Base-by-base conservation (phyloP, 2,329 filamentous ascomycete species). In the Teratosphaeria nubilosa region DNA sequence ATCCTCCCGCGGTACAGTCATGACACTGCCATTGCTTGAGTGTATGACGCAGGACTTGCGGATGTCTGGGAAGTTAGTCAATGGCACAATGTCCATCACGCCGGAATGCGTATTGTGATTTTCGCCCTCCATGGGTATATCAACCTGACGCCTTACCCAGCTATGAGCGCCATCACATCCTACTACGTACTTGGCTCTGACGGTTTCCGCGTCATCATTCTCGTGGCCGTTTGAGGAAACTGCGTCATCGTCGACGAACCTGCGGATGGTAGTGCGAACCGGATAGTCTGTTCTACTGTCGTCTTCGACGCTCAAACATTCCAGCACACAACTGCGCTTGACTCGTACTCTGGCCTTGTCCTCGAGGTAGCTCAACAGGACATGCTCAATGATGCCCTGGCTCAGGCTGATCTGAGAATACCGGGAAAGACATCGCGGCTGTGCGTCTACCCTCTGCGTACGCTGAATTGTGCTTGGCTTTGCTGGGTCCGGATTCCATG, bases 41-140 rank as follows among this genome's bases (percentile, higher is more conserved):
- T 88, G 86, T 61, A 90, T 88, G 0, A 85, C 88, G 65, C 85
- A 88, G 76, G 88, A 86, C 79, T 87, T 86, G 78, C 88, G 86
- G 67, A 91, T 90, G 68, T 91, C 87, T 0, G 87, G 67, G 34
- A 70, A 70, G 53, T 69, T 61, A 5, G 66, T 70, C 45, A 66
- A 60, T 5, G 64, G 61, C 6, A 68, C 56, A 31, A 67, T 61
- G 58, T 71, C 68, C 25, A 68, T 41, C 32, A 71, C 68, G 10
- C 69, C 69, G 67, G 66, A 70, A 31, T 66, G 63, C 27, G 62
- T 62, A 51, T 70, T 65, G 3, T 65, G 65, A 6, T 62, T 58
- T n/a, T 69, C 66, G 14, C 67, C 68, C 55, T 68, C 56, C 27
- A 70, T 56, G 24, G 61, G 56, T 48, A 65, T 63, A 5, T 64